phyloP scores from a whole-genome alignment of 2,329 filamentous ascomycete genomes.

The Verticillium tricorpus region DNA sequence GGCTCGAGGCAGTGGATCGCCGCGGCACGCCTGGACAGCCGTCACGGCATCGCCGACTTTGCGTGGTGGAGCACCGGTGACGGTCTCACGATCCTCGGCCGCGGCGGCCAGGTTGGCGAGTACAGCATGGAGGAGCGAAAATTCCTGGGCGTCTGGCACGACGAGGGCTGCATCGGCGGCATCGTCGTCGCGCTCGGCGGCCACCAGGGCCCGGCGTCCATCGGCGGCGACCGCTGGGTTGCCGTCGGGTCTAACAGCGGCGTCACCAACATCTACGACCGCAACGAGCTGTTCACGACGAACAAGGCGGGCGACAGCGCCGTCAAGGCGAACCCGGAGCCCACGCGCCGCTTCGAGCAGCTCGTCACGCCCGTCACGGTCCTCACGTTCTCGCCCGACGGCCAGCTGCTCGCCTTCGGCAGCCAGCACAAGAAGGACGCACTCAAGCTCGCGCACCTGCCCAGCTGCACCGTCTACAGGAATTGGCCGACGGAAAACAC shows the following conservation, averaged over 20 bases:
- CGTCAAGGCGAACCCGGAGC: conserved; percentile 65
- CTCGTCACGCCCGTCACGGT: conserved; percentile 80
- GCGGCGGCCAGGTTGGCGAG: conserved; percentile 86
- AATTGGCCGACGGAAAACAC: conserved; percentile 96
- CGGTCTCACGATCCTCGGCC: conserved; percentile 77
- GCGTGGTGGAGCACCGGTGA: conserved; percentile 85
- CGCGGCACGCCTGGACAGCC: conserved; percentile 75
- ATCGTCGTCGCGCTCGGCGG: conserved; percentile 80
- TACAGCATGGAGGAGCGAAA: conserved; percentile 67
- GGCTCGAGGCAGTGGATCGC: conserved; percentile 82
- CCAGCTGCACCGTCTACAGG: conserved; percentile 87
- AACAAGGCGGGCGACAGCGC: conserved; percentile 26
- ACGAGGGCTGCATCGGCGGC: conserved; percentile 83
- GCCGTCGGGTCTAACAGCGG: conserved; percentile 82
- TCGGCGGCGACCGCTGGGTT: conserved; percentile 84
- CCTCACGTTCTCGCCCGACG: conserved; percentile 79
- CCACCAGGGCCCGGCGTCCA: conserved; percentile 49
- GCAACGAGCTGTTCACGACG: conserved; percentile 52
- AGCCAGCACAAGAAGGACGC: conserved; percentile 87
- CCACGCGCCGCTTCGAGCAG: conserved; percentile 73
- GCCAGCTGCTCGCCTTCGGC: conserved; percentile 82
- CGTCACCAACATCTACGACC: conserved; percentile 91
- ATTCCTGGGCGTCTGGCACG: conserved; percentile 78
- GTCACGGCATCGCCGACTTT: conserved; percentile 83
- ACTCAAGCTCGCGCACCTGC: conserved; percentile 80